phyloP scores from a whole-genome alignment of 139 green algal genomes.

The Micractinium sp. region DNA sequence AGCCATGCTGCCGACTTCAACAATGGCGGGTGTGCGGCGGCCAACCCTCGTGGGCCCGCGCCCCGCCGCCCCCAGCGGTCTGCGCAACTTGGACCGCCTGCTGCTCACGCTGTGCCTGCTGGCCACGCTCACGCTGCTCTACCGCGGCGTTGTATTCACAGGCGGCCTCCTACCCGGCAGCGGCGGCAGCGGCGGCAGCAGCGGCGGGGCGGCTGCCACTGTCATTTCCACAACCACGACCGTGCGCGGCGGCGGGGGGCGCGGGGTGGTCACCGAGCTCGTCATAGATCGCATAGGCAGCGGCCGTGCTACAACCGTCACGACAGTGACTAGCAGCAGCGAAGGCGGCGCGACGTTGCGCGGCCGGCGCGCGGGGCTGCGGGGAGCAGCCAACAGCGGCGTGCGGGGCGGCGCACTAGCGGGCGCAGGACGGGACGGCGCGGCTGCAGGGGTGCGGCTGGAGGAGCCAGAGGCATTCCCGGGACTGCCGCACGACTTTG shows the following conservation, averaged over 20 bases:
- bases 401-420: neutral
- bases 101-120: conserved; percentile 35
- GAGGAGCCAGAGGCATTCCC: neutral
- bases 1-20: neutral
- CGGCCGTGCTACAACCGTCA: conserved; percentile 3
- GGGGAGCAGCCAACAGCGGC: neutral
- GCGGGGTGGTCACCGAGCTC: conserved; percentile 24
- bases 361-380: conserved; percentile 16
- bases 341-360: neutral
- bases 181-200: neutral
- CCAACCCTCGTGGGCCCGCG: neutral
- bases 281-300: conserved; percentile 6
- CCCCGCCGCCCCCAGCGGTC: neutral
- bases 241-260: neutral
- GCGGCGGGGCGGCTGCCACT: neutral
- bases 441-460: neutral
- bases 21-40: neutral
- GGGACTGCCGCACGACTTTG: conserved; percentile 28
- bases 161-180: neutral
- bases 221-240: conserved; percentile 32
- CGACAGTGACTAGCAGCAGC: neutral
- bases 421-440: neutral
- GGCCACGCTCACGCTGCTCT: conserved; percentile 21
- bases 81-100: neutral
- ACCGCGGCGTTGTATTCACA: conserved; percentile 21